Evolutionary conservation across 2,329 filamentous ascomycete species (phyloP).

Genomic region (Fusarium dimerum): DNA sequence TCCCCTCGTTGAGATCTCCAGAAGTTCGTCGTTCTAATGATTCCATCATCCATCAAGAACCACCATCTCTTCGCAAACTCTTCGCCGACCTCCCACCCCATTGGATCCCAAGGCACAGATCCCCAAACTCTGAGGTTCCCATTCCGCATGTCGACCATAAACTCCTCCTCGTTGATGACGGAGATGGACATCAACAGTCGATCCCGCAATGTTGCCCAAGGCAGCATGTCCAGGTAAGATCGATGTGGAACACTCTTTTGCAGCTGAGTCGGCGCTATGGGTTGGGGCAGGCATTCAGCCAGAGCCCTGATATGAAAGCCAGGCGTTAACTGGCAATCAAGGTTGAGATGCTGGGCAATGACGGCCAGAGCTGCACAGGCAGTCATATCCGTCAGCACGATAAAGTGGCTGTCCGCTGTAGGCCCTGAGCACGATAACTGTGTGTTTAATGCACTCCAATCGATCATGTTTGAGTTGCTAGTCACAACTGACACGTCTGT

Average conservation of each 20-base stretch:
- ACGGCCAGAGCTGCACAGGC: not conserved
- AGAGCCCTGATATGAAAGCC: not conserved
- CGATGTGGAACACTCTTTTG: constrained; percentile 10
- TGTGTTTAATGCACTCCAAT: not conserved
- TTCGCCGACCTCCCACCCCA: constrained; percentile 46
- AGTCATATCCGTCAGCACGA: constrained; percentile 1
- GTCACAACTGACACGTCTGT: not conserved
- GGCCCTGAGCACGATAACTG: not conserved
- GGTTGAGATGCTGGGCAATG: not conserved
- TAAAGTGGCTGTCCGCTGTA: constrained; percentile 1
- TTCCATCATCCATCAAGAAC: constrained; percentile 15
- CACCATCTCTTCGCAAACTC: constrained; percentile 30
- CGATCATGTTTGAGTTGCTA: not conserved
- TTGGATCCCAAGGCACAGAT: constrained; percentile 25
- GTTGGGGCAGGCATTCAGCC: not conserved
- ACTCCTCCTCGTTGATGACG: constrained; percentile 6
- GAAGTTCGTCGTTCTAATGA: constrained; percentile 14
- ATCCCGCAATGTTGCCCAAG: constrained; percentile 11
- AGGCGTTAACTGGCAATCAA: not conserved
- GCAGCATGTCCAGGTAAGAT: constrained; percentile 14
- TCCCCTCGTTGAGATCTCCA: constrained; percentile 9
- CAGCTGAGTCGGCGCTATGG: constrained; percentile 5
- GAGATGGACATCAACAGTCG: constrained; percentile 8
- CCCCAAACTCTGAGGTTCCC: constrained; percentile 12
- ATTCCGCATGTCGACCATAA: not conserved